phyloP scores from a whole-genome alignment of 106 monocot species.

The Dioscorea dumetorum region DNA sequence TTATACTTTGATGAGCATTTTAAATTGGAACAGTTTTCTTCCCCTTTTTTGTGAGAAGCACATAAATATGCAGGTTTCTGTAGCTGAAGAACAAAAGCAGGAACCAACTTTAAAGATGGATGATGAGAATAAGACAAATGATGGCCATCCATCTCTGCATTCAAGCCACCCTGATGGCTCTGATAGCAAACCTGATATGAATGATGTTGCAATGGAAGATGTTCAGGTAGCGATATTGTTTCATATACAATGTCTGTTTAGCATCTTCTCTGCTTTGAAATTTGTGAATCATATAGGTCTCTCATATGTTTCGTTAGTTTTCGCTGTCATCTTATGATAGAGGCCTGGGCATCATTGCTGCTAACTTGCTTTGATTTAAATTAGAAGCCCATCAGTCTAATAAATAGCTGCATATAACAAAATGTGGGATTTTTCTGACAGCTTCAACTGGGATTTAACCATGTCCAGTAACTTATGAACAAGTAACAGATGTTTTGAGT shows the following conservation, averaged over 20 bases:
- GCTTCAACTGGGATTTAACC: no score
- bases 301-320: background rate
- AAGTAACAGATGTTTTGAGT: background rate
- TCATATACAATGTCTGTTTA: background rate
- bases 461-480: no score
- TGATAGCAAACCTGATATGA: slow-evolving; percentile 40
- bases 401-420: no score
- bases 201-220: slow-evolving; percentile 52
- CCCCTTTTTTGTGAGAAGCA: no score
- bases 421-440: no score
- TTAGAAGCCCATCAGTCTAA: no score
- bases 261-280: background rate
- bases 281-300: background rate
- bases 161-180: slow-evolving; percentile 16
- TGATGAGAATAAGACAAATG: slow-evolving; percentile 44
- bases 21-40: no score
- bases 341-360: background rate
- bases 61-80: slow-evolving; percentile 31
- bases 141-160: slow-evolving; percentile 24
- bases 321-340: background rate
- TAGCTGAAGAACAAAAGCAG: slow-evolving; percentile 60
- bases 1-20: no score
- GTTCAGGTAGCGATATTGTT: slow-evolving; percentile 34
- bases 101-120: slow-evolving; percentile 44
- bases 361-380: no score